A percentile compares a stretch with the other conserved stretches of the same genome.
Conservation (phyloP, 208 protist species). For the Leishmania braziliensis region DNA sequence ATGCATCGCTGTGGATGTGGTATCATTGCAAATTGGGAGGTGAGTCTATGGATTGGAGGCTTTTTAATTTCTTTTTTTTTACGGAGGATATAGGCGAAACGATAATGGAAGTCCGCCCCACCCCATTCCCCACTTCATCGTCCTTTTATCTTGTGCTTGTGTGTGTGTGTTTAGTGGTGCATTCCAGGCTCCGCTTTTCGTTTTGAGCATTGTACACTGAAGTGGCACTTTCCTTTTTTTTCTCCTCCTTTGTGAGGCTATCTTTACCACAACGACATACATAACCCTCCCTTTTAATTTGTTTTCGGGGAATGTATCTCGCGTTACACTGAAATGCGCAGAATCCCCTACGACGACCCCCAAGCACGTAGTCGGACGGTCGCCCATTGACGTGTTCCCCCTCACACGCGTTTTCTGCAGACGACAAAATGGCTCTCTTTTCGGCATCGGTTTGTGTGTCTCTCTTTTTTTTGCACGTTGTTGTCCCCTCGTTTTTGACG, state of each 20-base stretch:
- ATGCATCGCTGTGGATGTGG: neutral
- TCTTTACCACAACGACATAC: neutral
- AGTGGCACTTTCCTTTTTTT: neutral
- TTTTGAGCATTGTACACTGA: neutral
- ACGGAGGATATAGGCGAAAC: neutral
- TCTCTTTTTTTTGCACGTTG: neutral
- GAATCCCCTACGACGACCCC: neutral
- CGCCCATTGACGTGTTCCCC: neutral
- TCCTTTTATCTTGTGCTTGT: neutral
- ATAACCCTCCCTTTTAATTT: neutral
- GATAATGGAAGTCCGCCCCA: neutral
- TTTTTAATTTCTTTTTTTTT: slow-evolving; percentile 16
- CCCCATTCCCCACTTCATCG: neutral
- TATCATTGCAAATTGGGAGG: neutral
- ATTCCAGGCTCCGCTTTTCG: neutral
- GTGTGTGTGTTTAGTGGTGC: neutral
- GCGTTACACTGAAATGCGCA: neutral
- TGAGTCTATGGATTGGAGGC: neutral
- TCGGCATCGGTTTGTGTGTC: neutral
- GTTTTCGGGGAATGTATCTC: slow-evolving; percentile 7
- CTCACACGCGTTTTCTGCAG: neutral
- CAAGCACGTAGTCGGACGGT: neutral
- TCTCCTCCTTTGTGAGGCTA: neutral
- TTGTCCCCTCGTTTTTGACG: neutral
- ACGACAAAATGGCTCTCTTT: neutral